Evolutionary conservation across 331 rosid genomes (phyloP).

Genomic region (Malus hybrid): DNA sequence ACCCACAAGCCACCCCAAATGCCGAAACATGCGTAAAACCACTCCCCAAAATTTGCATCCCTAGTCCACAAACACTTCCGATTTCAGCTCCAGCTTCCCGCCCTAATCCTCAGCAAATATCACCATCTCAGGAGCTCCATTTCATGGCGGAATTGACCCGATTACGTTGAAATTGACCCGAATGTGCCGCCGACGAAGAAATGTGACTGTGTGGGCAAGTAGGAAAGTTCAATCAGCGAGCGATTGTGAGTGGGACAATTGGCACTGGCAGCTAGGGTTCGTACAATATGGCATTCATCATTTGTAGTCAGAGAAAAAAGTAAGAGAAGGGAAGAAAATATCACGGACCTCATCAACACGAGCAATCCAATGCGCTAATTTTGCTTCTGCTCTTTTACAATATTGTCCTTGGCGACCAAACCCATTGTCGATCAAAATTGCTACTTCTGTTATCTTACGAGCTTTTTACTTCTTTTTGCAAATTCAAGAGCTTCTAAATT

Average conservation of each 20-base stretch:
- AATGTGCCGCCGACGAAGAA: neutral
- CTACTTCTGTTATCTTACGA: no score
- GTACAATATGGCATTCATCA: neutral
- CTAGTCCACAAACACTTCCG: constrained; percentile 1
- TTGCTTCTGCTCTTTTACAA: neutral
- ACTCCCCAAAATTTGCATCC: constrained; percentile 19
- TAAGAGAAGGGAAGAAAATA: neutral
- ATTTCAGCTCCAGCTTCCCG: neutral
- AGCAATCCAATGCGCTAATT: neutral
- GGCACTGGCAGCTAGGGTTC: constrained; percentile 9
- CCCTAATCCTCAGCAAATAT: neutral
- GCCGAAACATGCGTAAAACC: constrained; percentile 38
- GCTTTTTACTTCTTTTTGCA: no score
- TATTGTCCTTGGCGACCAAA: neutral
- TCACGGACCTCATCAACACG: neutral
- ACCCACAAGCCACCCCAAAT: constrained; percentile 38
- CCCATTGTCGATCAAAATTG: neutral
- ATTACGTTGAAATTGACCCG: no score
- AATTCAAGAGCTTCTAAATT: no score
- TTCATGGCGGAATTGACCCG: neutral
- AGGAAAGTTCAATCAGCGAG: neutral
- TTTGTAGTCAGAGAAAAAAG: neutral
- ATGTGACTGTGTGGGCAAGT: neutral
- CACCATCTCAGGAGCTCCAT: neutral
- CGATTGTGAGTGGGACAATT: neutral